Conservation (phyloP, 495 filamentous ascomycete species). For the Penicillium riverlandense region DNA sequence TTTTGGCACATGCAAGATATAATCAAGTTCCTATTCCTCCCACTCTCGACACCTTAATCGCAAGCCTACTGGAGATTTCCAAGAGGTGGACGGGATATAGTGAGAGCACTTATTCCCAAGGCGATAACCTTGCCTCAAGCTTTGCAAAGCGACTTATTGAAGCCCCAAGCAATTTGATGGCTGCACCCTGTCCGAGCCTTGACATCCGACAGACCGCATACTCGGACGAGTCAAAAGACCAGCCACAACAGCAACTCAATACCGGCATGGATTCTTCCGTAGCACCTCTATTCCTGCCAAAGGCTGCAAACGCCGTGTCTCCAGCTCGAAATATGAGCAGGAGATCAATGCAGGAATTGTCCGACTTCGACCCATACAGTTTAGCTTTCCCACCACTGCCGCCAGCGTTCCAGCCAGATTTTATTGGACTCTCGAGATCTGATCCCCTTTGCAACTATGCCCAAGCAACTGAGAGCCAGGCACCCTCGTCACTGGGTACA, state of each 20-base stretch:
- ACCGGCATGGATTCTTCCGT: neutral
- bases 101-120: neutral
- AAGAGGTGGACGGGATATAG: slow-evolving; percentile 20
- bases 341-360: slow-evolving; percentile 5
- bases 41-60: slow-evolving; percentile 17
- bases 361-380: slow-evolving; percentile 13
- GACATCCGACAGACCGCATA: slow-evolving; percentile 31
- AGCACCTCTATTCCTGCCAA: neutral
- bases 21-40: slow-evolving; percentile 11
- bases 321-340: slow-evolving; percentile 1
- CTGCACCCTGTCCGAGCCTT: slow-evolving; percentile 7
- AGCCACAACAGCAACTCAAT: neutral
- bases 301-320: neutral
- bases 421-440: slow-evolving; percentile 1
- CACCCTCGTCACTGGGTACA: neutral
- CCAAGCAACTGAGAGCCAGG: neutral
- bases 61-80: slow-evolving; percentile 23
- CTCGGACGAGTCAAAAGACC: slow-evolving; percentile 17
- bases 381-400: slow-evolving; percentile 31
- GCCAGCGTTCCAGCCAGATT: slow-evolving; percentile 22
- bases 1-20: slow-evolving; percentile 23
- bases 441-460: slow-evolving; percentile 1
- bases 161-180: slow-evolving; percentile 15
- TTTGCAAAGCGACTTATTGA: slow-evolving; percentile 24
- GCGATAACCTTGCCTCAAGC: slow-evolving; percentile 24